Percentiles rank a stretch among this genome's conserved stretches.
Evolutionary conservation across 495 filamentous ascomycete species (phyloP).

Genomic region (Aspergillus incahuasiensis): DNA sequence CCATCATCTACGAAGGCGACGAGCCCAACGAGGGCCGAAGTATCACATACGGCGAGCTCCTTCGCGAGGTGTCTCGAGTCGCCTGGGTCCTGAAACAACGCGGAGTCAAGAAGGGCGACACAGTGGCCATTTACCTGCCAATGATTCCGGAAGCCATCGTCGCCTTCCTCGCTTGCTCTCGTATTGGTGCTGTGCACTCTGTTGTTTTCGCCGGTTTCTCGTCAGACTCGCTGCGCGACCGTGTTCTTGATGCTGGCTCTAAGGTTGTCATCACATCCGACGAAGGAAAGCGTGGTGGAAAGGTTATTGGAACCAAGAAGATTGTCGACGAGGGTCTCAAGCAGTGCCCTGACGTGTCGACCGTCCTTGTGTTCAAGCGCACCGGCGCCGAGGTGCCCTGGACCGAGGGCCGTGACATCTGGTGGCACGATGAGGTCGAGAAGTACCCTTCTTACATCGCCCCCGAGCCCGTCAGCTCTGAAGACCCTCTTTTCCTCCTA

Average conservation of each 20-base stretch:
- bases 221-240: slow-evolving; percentile 92
- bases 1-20: slow-evolving; percentile 98
- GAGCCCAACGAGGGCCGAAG: slow-evolving; percentile 82
- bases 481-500: slow-evolving; percentile 95
- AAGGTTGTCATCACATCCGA: slow-evolving; percentile 95
- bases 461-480: slow-evolving; percentile 81
- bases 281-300: slow-evolving; percentile 96
- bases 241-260: slow-evolving; percentile 83
- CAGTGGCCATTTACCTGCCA: slow-evolving; percentile 93
- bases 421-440: slow-evolving; percentile 98
- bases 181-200: slow-evolving; percentile 95
- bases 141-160: slow-evolving; percentile 97
- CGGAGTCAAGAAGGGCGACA: slow-evolving; percentile 97
- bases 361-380: slow-evolving; percentile 89
- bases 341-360: slow-evolving; percentile 86
- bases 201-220: slow-evolving; percentile 99
- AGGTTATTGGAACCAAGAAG: slow-evolving; percentile 97
- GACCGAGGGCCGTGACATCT: slow-evolving; percentile 84
- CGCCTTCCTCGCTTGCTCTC: slow-evolving; percentile 82
- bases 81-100: slow-evolving; percentile 85
- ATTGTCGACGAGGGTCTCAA: slow-evolving; percentile 98
- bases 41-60: slow-evolving; percentile 90
- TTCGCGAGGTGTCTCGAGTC: slow-evolving; percentile 83
- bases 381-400: slow-evolving; percentile 90
- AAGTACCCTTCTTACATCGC: slow-evolving; percentile 90